A percentile compares a stretch with the other conserved stretches of the same genome.
These are phyloP conservation scores for Aspergillus candidus DNA, from an alignment of 2,329 filamentous ascomycete genomes.

Conservation along the genomic window DNA sequence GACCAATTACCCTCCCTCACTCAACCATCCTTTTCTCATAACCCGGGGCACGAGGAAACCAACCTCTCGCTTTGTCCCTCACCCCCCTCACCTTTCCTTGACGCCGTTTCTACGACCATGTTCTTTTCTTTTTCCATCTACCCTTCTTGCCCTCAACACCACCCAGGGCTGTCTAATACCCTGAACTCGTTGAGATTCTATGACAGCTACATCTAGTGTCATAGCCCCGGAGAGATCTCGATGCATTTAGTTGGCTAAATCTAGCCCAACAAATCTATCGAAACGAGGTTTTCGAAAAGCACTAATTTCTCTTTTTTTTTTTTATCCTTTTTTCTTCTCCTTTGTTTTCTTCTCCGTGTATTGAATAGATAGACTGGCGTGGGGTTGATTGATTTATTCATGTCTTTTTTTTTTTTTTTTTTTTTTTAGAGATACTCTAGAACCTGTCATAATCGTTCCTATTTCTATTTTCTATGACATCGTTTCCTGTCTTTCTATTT, in stretches of 20 bases:
- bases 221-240: no score
- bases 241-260: not conserved
- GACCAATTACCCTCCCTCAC: not conserved
- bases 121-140: not conserved
- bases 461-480: slow-evolving; percentile 1
- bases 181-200: no score
- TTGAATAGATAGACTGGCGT: slow-evolving; percentile 26
- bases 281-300: slow-evolving; percentile 12
- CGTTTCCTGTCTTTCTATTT: slow-evolving; percentile 5
- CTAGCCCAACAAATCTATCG: not conserved
- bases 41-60: no score
- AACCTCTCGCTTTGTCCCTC: not conserved
- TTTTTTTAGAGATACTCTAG: slow-evolving; percentile 13
- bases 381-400: not conserved
- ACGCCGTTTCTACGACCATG: slow-evolving; percentile 14
- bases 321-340: slow-evolving; percentile 7
- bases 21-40: not conserved
- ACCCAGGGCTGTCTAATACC: no score
- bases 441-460: slow-evolving; percentile 9
- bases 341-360: slow-evolving; percentile 15
- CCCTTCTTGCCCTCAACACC: no score
- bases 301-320: slow-evolving; percentile 14
- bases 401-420: slow-evolving; percentile 9
- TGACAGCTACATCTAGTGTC: no score
- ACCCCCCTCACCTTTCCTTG: not conserved